Base-by-base conservation (phyloP, 2,329 filamentous ascomycete species). In the Sporothrix dimorphospora region DNA sequence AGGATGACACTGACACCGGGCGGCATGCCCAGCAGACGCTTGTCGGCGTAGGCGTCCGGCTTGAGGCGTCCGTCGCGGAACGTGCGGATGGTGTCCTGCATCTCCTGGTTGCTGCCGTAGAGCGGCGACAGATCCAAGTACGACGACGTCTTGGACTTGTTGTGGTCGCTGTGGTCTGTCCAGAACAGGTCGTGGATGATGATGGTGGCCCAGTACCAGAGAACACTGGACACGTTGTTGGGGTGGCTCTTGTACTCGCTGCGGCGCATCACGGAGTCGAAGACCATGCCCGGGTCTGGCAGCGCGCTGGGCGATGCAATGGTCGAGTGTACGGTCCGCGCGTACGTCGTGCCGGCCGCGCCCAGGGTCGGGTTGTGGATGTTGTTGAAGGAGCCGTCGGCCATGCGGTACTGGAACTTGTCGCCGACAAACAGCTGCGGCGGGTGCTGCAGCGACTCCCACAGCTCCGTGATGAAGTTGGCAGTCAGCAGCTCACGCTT, bases 111-210 rank as follows among this genome's bases (percentile, higher is more conserved):
- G 77, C 88, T 89, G 68, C 91, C 91, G 74, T 94, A 94, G 0
- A 94, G 82, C 1, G 91, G 91, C 0, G 90, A 88, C 1, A 94
- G 83, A 74, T 93, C 91, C 4, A 94, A 84, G 76, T 93, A 94
- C 0, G 89, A 90, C 0, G 91, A 93, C 0, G 90, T 91, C 78
- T 91, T 88, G 76, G 88, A 90, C 72, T 85, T 84, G 77, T 84
- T 88, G 49, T 84, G 84, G 75, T 93, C 87, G 8, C 79, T 79
- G 70, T 87, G 82, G 77, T 92, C 89, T 11, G 90, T 93, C 83
- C 89, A 90, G 82, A 93, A 93, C 27, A 93, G 83, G 76, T 93
- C 89, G 74, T 93, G 91, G 72, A 92, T 93, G 74, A 92, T 89
- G 71, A 93, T 87, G 24, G 90, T 91, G 0, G 91, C 91, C 89